Evolutionary conservation across 768 basidiomycete species (phyloP).

Genomic region (Boletus subcaerulescens): DNA sequence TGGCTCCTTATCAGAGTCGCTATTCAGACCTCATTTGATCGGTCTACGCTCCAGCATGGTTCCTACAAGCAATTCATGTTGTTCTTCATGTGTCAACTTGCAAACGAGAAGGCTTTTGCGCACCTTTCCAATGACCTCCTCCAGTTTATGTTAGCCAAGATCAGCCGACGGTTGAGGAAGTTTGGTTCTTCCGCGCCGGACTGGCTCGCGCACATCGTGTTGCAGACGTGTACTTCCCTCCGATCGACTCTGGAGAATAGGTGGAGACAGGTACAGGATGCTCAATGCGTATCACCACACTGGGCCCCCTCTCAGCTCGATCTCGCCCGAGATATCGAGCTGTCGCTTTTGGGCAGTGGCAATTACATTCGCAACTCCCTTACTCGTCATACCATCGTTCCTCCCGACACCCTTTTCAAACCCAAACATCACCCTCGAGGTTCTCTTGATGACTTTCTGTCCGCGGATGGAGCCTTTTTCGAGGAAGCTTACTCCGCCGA

Average conservation of each 20-base stretch:
- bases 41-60: constrained; percentile 4
- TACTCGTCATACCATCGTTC: not conserved
- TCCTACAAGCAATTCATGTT: constrained; percentile 36
- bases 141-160: constrained; percentile 36
- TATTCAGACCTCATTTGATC: constrained; percentile 37
- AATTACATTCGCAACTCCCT: constrained; percentile 28
- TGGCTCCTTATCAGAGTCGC: constrained; percentile 51
- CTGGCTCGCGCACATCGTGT: constrained; percentile 12
- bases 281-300: constrained; percentile 23
- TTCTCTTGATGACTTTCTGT: constrained; percentile 18
- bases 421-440: constrained; percentile 7
- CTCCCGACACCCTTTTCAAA: not conserved
- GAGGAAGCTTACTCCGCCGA: constrained; percentile 7
- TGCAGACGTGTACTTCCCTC: constrained; percentile 13
- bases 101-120: not conserved
- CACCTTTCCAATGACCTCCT: constrained; percentile 33
- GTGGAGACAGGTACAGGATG: constrained; percentile 34
- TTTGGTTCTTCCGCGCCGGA: constrained; percentile 21
- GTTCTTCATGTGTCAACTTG: constrained; percentile 26
- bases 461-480: constrained; percentile 9
- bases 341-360: constrained; percentile 33
- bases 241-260: constrained; percentile 28
- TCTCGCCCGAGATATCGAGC: constrained; percentile 27
- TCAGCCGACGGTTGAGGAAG: constrained; percentile 38
- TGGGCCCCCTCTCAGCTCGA: constrained; percentile 33